Evolutionary conservation across 2,329 filamentous ascomycete genomes (phyloP).

Genomic region (Alternaria incomplexa): DNA sequence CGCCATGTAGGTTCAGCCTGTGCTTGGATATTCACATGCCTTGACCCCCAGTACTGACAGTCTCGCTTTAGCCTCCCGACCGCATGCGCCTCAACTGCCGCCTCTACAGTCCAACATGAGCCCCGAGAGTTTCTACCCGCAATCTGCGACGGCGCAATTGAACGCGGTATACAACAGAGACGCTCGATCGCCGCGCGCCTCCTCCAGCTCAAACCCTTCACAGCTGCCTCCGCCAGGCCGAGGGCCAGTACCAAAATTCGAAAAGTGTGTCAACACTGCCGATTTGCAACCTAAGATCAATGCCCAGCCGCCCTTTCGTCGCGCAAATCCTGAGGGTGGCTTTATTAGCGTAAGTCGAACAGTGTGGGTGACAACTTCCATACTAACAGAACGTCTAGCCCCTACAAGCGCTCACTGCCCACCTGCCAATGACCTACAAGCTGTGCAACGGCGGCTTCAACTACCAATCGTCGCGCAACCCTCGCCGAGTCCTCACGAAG

Average conservation of each 20-base stretch:
- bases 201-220: slow-evolving; percentile 53
- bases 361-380: background rate
- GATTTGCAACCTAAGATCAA: slow-evolving; percentile 86
- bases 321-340: slow-evolving; percentile 94
- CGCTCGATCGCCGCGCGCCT: slow-evolving; percentile 55
- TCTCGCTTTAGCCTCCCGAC: slow-evolving; percentile 48
- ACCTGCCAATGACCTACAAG: slow-evolving; percentile 92
- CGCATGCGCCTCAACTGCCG: slow-evolving; percentile 72
- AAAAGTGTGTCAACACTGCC: slow-evolving; percentile 72
- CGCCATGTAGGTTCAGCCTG: slow-evolving; percentile 56
- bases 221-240: slow-evolving; percentile 55
- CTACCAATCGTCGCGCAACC: slow-evolving; percentile 97
- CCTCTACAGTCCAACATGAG: slow-evolving; percentile 74
- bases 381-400: slow-evolving; percentile 63
- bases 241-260: slow-evolving; percentile 85
- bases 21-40: slow-evolving; percentile 3
- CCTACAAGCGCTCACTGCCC: slow-evolving; percentile 90
- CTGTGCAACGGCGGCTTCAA: slow-evolving; percentile 99
- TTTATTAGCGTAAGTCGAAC: slow-evolving; percentile 84
- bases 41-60: slow-evolving; percentile 29
- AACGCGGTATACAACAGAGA: slow-evolving; percentile 69
- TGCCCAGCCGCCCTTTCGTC: slow-evolving; percentile 84
- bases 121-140: slow-evolving; percentile 73
- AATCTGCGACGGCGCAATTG: slow-evolving; percentile 72
- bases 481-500: slow-evolving; percentile 92